Percentiles rank a stretch among this genome's conserved stretches.
Evolutionary conservation across 1,284 basidiomycete genomes (phyloP).

Genomic region (Caloboletus firmus): DNA sequence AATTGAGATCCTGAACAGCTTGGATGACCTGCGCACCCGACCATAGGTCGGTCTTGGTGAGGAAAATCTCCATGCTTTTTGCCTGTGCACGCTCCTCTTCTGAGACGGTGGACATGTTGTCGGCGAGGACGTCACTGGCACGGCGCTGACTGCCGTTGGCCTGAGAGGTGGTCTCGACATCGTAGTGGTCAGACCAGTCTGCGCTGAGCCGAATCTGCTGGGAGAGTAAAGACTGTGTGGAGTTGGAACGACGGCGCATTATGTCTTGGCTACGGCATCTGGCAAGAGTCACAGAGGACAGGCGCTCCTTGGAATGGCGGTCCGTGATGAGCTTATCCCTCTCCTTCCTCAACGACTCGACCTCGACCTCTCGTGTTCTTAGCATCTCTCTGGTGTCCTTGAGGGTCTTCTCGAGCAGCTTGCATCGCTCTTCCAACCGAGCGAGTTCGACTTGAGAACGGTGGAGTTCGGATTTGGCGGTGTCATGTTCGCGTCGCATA

Average conservation of each 20-base stretch:
- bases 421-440: constrained; percentile 59
- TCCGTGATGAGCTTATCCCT: constrained; percentile 34
- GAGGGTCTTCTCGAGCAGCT: constrained; percentile 56
- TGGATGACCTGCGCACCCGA: constrained; percentile 75
- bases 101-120: constrained; percentile 36
- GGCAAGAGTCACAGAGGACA: constrained; percentile 15
- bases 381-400: constrained; percentile 53
- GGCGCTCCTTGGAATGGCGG: constrained; percentile 30
- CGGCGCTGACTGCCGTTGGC: constrained; percentile 13
- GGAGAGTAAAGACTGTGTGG: constrained; percentile 31
- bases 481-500: constrained; percentile 61
- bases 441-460: constrained; percentile 52
- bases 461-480: constrained; percentile 53
- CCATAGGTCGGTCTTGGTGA: constrained; percentile 72
- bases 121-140: constrained; percentile 8
- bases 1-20: constrained; percentile 75
- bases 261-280: constrained; percentile 33
- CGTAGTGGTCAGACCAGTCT: constrained; percentile 34
- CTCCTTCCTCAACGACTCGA: constrained; percentile 54
- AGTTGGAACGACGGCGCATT: constrained; percentile 31
- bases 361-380: constrained; percentile 50
- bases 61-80: constrained; percentile 60
- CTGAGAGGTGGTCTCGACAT: constrained; percentile 19
- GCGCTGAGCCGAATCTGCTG: constrained; percentile 34
- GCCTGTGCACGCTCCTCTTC: constrained; percentile 50